These are phyloP conservation scores for Epichloe bromicola DNA, from an alignment of 2,329 filamentous ascomycete genomes.

Conservation along the genomic window DNA sequence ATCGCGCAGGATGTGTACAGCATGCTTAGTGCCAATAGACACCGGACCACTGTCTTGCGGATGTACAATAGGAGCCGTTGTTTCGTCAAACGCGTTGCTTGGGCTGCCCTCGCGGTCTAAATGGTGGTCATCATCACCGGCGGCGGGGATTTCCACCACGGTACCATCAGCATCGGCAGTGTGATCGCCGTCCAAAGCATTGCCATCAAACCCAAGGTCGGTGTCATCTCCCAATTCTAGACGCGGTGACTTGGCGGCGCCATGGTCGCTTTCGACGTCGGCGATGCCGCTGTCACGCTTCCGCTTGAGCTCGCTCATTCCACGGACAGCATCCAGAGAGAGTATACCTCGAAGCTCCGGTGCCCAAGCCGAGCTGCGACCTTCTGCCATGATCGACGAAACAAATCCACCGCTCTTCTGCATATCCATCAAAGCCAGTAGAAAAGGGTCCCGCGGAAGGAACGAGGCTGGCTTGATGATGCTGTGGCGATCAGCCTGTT, in stretches of 20 bases:
- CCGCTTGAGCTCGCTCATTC: conserved; percentile 72
- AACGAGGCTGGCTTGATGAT: conserved; percentile 76
- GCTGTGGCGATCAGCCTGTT: conserved; percentile 73
- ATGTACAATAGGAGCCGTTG: conserved; percentile 60
- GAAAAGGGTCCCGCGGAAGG: conserved; percentile 72
- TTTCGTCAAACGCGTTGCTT: conserved; percentile 63
- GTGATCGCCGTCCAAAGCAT: conserved; percentile 36
- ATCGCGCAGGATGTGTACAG: conserved; percentile 86
- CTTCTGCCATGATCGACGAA: conserved; percentile 71
- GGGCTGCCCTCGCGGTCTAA: conserved; percentile 30
- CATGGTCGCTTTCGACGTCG: conserved; percentile 58
- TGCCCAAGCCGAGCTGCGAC: conserved; percentile 68
- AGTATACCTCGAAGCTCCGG: conserved; percentile 86
- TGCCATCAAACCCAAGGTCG: conserved; percentile 32
- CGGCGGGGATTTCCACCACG: conserved; percentile 48
- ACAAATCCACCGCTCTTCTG: conserved; percentile 87
- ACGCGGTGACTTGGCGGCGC: conserved; percentile 54
- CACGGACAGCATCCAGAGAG: conserved; percentile 70
- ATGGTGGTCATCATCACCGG: conserved; percentile 31
- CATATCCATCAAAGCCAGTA: conserved; percentile 81
- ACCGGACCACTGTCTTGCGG: conserved; percentile 76
- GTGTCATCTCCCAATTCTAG: conserved; percentile 57
- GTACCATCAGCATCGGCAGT: conserved; percentile 47
- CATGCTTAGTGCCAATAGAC: conserved; percentile 84
- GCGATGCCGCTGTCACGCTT: conserved; percentile 84